A percentile compares a stretch with the other conserved stretches of the same genome.
Conservation (phyloP, 2,329 filamentous ascomycete genomes). For the Apiospora arundinis region DNA sequence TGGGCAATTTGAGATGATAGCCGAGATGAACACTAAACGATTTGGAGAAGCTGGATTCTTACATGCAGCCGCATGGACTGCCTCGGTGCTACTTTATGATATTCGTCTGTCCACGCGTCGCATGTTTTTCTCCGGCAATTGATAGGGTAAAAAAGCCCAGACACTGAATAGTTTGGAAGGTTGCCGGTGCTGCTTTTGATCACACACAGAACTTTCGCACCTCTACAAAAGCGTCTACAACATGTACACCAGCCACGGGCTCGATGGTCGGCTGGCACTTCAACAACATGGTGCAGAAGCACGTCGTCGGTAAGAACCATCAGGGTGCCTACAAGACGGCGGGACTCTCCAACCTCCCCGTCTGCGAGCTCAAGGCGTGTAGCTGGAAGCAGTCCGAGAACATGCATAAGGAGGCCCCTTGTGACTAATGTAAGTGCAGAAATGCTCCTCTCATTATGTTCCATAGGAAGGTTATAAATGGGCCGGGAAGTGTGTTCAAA, state of each 20-base stretch:
- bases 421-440: not conserved
- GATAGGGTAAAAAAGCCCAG: no score
- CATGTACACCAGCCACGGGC: slow-evolving; percentile 7
- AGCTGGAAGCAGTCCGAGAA: not conserved
- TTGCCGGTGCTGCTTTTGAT: no score
- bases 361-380: not conserved
- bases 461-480: no score
- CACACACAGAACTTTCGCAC: not conserved
- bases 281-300: slow-evolving; percentile 17
- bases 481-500: not conserved
- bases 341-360: not conserved
- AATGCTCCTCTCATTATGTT: not conserved
- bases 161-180: no score
- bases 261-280: slow-evolving; percentile 18
- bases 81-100: not conserved
- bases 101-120: not conserved
- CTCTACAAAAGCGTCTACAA: not conserved
- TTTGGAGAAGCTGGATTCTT: not conserved
- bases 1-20: not conserved
- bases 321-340: not conserved
- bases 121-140: not conserved
- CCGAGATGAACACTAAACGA: not conserved
- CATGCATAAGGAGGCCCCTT: not conserved
- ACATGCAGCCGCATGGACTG: not conserved
- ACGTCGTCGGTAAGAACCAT: not conserved